Conservation (phyloP, 2,329 filamentous ascomycete genomes). For the Penicillium thymicola region DNA sequence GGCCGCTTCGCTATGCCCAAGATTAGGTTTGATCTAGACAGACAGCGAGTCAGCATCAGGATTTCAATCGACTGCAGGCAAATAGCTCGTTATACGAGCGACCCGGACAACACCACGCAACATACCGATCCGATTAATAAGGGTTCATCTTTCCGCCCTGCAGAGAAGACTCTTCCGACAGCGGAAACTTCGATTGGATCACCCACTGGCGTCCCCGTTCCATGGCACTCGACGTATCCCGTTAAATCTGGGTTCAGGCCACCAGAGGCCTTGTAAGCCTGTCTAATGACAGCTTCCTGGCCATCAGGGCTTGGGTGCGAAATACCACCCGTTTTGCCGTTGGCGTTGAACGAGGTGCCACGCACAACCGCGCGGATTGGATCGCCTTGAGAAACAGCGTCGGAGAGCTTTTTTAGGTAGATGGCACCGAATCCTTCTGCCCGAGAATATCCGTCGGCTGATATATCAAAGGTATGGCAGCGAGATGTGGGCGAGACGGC, state of each 20-base stretch:
- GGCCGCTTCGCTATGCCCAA: constrained; percentile 12
- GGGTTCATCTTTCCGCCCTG: not conserved
- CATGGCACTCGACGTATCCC: not conserved
- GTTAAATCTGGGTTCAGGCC: not conserved
- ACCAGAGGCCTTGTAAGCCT: not conserved
- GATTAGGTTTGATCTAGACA: constrained; percentile 31
- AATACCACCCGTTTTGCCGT: not conserved
- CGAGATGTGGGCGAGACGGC: constrained; percentile 4
- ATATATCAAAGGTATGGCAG: constrained; percentile 11
- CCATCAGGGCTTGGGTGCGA: not conserved
- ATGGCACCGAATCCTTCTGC: constrained; percentile 18
- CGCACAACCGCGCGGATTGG: constrained; percentile 17
- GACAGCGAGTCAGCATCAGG: no score
- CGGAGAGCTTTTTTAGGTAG: constrained; percentile 16
- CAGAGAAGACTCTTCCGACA: constrained; percentile 10
- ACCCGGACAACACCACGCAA: no score
- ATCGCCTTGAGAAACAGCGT: constrained; percentile 17
- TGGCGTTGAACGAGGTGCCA: constrained; percentile 9
- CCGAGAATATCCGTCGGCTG: constrained; percentile 19
- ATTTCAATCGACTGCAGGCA: no score
- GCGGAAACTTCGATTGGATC: not conserved
- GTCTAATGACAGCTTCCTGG: not conserved
- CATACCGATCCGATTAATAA: not conserved
- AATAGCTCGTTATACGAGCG: no score
- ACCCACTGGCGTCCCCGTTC: not conserved